A percentile compares a stretch with the other conserved stretches of the same genome.
These are phyloP conservation scores for Stachybotrys echinatus DNA, from an alignment of 2,329 filamentous ascomycete genomes.

Conservation along the genomic window DNA sequence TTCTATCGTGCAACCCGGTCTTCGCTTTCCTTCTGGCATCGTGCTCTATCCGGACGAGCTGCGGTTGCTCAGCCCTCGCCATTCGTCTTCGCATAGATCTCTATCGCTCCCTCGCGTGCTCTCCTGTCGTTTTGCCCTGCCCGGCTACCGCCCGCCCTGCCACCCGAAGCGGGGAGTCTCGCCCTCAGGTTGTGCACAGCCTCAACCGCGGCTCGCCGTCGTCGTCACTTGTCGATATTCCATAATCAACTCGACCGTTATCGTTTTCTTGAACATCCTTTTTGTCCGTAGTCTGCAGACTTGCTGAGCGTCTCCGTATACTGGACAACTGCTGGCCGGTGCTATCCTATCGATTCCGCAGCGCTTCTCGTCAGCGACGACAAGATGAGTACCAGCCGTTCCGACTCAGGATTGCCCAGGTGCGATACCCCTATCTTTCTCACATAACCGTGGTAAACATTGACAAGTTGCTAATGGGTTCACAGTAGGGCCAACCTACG, in stretches of 20 bases:
- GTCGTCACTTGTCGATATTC: neutral
- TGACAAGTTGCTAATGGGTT: conserved; percentile 20
- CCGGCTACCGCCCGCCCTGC: conserved; percentile 11
- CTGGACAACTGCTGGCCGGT: conserved; percentile 10
- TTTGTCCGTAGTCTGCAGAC: neutral
- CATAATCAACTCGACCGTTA: neutral
- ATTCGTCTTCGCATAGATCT: neutral
- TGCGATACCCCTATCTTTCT: conserved; percentile 17
- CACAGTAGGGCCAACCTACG: conserved; percentile 78
- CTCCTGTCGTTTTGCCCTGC: neutral
- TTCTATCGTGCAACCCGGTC: no score
- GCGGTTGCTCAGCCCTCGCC: neutral
- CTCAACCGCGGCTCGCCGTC: conserved; percentile 13
- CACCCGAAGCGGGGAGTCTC: conserved; percentile 22
- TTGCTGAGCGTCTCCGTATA: neutral
- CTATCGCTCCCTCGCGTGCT: neutral
- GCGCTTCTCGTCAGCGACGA: conserved; percentile 18
- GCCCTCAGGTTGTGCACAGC: conserved; percentile 22
- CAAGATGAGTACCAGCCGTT: conserved; percentile 26
- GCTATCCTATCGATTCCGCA: conserved; percentile 16
- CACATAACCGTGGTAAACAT: neutral
- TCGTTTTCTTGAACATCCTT: neutral
- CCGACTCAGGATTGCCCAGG: conserved; percentile 30
- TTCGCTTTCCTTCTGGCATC: neutral
- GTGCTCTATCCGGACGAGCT: neutral